Conservation (phyloP, 2,329 filamentous ascomycete species). For the Knoxdaviesia capensis region DNA sequence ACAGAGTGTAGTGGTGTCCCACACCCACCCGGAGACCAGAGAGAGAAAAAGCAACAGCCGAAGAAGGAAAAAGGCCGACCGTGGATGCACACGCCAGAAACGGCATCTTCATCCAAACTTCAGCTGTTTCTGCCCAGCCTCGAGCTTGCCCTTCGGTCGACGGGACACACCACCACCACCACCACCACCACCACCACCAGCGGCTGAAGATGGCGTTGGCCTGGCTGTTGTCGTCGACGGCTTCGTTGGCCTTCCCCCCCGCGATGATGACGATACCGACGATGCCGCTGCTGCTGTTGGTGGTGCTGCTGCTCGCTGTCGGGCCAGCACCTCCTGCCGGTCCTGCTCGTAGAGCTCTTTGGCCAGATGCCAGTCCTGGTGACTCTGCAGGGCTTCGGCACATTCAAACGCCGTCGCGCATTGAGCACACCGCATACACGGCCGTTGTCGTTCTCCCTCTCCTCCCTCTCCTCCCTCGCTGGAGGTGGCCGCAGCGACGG, state of each 20-base stretch:
- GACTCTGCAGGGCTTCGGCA: slow-evolving; percentile 47
- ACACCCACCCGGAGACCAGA: too few species aligned
- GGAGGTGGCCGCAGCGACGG: too few species aligned
- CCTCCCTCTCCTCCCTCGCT: too few species aligned
- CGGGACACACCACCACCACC: slow-evolving; percentile 5
- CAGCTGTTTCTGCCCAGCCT: slow-evolving; percentile 40
- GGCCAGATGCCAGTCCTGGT: slow-evolving; percentile 89
- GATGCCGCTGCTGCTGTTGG: not conserved
- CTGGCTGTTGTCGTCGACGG: too few species aligned
- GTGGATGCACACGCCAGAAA: too few species aligned
- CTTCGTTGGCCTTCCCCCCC: slow-evolving; percentile 8
- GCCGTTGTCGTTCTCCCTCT: too few species aligned
- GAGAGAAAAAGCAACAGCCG: too few species aligned
- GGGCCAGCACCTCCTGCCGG: not conserved
- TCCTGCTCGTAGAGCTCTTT: slow-evolving; percentile 56
- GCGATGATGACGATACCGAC: not conserved
- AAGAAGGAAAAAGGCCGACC: too few species aligned
- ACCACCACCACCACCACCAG: too few species aligned
- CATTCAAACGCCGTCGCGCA: slow-evolving; percentile 1
- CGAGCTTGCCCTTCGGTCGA: slow-evolving; percentile 18
- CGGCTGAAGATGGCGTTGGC: too few species aligned
- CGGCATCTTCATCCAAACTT: slow-evolving; percentile 29
- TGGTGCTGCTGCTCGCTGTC: not conserved
- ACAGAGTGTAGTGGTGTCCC: too few species aligned
- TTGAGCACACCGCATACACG: too few species aligned